Evolutionary conservation across 1,139 yeast species (phyloP).

Genomic region (Saccharomyces hybrid): DNA sequence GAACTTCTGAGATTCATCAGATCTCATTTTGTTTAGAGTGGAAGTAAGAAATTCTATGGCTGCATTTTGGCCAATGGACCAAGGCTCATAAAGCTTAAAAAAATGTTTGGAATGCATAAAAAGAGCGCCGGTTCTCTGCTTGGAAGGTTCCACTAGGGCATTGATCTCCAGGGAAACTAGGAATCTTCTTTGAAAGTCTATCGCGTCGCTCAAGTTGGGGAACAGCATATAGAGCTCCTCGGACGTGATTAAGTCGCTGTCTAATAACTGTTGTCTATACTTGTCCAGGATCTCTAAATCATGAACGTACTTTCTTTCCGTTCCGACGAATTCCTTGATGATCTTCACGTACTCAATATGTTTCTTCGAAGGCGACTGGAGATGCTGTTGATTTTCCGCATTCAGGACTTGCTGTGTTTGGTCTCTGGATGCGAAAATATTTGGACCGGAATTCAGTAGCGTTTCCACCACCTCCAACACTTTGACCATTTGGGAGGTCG

Average conservation of each 20-base stretch:
- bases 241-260: conserved; percentile 60
- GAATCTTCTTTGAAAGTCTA: conserved; percentile 89
- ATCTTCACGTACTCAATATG: conserved; percentile 43
- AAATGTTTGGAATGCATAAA: conserved; percentile 80
- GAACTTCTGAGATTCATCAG: conserved; percentile 20
- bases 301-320: conserved; percentile 88
- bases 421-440: conserved; percentile 30
- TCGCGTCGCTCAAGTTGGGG: conserved; percentile 78
- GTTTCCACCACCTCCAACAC: conserved; percentile 64
- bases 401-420: conserved; percentile 14
- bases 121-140: conserved; percentile 82
- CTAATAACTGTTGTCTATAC: conserved; percentile 62
- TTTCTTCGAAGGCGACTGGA: conserved; percentile 4
- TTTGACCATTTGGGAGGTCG: conserved; percentile 68
- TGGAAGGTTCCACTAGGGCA: conserved; percentile 62
- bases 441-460: conserved; percentile 48
- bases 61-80: conserved; percentile 77
- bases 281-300: conserved; percentile 68
- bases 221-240: conserved; percentile 78
- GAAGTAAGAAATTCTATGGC: conserved; percentile 75
- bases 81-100: conserved; percentile 84
- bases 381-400: conserved; percentile 10
- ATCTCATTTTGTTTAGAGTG: conserved; percentile 31
- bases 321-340: conserved; percentile 73
- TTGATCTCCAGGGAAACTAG: conserved; percentile 85